These are phyloP conservation scores for Penicillium pancosmium DNA, from an alignment of 495 filamentous ascomycete genomes.

Conservation along the genomic window DNA sequence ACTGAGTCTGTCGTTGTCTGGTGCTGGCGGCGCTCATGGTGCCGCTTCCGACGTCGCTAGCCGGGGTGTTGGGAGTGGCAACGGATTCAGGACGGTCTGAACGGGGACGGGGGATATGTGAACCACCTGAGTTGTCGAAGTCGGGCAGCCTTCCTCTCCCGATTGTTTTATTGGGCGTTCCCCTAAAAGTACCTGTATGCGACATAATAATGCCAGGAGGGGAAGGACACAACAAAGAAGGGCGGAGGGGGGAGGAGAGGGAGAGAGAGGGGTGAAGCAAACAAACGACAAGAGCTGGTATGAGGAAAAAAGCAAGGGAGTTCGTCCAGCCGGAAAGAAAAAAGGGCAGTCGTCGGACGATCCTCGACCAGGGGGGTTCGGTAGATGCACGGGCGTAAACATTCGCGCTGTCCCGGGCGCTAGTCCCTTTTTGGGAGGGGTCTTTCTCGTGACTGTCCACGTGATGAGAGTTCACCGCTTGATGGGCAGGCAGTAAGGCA, in stretches of 20 bases:
- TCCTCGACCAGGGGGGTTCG: conserved; percentile 34
- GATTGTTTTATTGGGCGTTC: conserved; percentile 50
- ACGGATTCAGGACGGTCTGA: conserved; percentile 73
- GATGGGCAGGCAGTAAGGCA: not conserved
- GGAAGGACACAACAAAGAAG: conserved; percentile 24
- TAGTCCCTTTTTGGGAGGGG: conserved; percentile 13
- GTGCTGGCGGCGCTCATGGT: conserved; percentile 75
- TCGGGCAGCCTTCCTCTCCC: conserved; percentile 67
- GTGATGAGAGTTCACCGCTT: conserved; percentile 9
- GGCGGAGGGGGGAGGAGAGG: conserved; percentile 19
- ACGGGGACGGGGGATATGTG: conserved; percentile 82
- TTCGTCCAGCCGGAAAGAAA: conserved; percentile 15
- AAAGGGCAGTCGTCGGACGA: conserved; percentile 30
- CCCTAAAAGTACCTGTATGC: conserved; percentile 54
- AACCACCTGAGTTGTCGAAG: conserved; percentile 66
- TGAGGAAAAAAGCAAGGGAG: conserved; percentile 24
- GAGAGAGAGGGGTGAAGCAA: conserved; percentile 23
- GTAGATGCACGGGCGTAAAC: conserved; percentile 24
- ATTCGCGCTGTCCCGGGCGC: conserved; percentile 20
- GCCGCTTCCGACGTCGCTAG: conserved; percentile 50
- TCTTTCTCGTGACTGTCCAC: conserved; percentile 15
- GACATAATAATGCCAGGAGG: conserved; percentile 53
- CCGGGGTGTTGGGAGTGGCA: conserved; percentile 58
- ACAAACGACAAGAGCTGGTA: conserved; percentile 16
- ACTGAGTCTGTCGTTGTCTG: conserved; percentile 87